Evolutionary conservation across 495 filamentous ascomycete genomes (phyloP), one percentile per base, ranked within the genome.

Genomic region (Penicillium taxi): DNA sequence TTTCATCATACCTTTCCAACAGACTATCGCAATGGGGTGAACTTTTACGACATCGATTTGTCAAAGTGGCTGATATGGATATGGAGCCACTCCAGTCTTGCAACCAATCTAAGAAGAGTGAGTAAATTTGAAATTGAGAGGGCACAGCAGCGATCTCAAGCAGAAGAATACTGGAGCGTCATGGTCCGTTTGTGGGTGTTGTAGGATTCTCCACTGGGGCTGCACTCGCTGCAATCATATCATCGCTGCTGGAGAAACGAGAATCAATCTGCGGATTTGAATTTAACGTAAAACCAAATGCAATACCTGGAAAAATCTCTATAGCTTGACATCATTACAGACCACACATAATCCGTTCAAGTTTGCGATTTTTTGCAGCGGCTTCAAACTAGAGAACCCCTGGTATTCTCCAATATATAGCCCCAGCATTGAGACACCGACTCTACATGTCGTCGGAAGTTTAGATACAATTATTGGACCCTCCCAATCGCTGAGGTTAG

Each of bases 1-100:
- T 96, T 94, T 77, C 89, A 96, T 70, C 89, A 96, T 72, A 89
- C 94, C 57, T 95, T 94, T 67, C 89, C 89, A 26, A 86, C 83
- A 8, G 89, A 96, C 63, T 95, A 94, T 78, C 84, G 89, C 55
- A 96, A 95, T 63, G 89, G 86, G 24, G 88, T 94, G 42, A 69
- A 90, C 53, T 94, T 86, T 84, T 82, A 80, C 66, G 86, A 96
- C 66, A 94, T 93, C 52, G 89, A 96, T 63, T 88, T 9, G 11
- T 9, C 25, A 33, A 53, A 26, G 48, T 64, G 17, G 22, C 15
- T 14, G 28, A 26, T 18, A 35, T 12, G 9, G 15, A n/a, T 2
- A 17, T 19, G 8, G 30, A 19, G 15, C 30, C 30, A 20, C 9
- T 23, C 17, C 27, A 28, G 35, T 20, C n/a, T 38, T 30, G 36